These are phyloP conservation scores for Aspergillus aculeatinus DNA, from an alignment of 2,329 filamentous ascomycete genomes.

Conservation along the genomic window DNA sequence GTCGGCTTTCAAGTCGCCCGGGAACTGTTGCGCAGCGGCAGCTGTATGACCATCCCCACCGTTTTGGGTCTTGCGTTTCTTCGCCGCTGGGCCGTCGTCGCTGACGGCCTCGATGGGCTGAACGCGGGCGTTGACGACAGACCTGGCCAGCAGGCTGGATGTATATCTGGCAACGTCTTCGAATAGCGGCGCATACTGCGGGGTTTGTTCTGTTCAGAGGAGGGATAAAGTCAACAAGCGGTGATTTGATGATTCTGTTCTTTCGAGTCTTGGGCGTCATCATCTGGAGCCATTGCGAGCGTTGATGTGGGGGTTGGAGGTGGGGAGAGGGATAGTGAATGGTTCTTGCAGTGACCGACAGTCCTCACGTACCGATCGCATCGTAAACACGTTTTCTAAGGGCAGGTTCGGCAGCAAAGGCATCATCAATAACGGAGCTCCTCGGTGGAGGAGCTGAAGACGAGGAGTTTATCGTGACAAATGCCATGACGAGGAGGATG, in stretches of 20 bases:
- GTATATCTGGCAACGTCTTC: constrained; percentile 52
- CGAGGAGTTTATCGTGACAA: constrained; percentile 34
- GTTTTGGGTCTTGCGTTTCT: constrained; percentile 53
- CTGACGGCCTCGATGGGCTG: constrained; percentile 28
- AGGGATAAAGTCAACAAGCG: constrained; percentile 3
- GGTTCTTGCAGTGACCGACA: not conserved
- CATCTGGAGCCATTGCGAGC: constrained; percentile 1
- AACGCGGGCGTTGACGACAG: constrained; percentile 25
- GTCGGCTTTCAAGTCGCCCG: constrained; percentile 35
- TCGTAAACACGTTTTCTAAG: constrained; percentile 44
- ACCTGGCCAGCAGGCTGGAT: constrained; percentile 37
- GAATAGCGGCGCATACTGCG: constrained; percentile 45
- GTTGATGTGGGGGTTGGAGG: not conserved
- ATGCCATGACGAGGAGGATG: constrained; percentile 32
- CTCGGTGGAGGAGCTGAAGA: constrained; percentile 19
- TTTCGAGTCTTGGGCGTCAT: not conserved
- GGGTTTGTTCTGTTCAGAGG: constrained; percentile 32
- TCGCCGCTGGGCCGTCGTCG: constrained; percentile 39
- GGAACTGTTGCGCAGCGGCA: constrained; percentile 21
- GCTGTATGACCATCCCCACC: constrained; percentile 25
- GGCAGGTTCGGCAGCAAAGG: constrained; percentile 40
- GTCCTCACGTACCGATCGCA: constrained; percentile 40
- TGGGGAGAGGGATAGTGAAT: constrained; percentile 7
- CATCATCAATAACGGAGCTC: constrained; percentile 40
- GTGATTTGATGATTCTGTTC: constrained; percentile 1